phyloP scores from a whole-genome alignment of 2,329 filamentous ascomycete species.

The Fusarium sterilihyphosum region DNA sequence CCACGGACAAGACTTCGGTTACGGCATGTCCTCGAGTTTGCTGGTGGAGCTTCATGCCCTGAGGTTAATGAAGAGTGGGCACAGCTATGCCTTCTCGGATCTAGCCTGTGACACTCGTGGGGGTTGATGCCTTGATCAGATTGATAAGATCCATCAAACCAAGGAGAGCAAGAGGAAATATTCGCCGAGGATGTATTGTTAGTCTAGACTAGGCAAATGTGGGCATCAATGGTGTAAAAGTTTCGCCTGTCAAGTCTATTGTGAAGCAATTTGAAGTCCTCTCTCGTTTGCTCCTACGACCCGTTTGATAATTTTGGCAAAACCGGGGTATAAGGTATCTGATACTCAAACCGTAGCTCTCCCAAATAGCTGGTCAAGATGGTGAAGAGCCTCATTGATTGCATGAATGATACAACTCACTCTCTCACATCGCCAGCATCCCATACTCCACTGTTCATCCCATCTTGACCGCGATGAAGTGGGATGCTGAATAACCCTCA shows the following conservation, averaged over 20 bases:
- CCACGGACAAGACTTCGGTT: not conserved
- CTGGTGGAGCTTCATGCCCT: slow-evolving; percentile 28
- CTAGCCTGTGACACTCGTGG: not conserved
- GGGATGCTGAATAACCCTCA: slow-evolving; percentile 7
- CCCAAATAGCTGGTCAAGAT: accelerated
- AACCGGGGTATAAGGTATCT: not conserved
- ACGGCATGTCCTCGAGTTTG: not conserved
- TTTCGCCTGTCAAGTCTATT: not conserved
- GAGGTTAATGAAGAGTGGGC: slow-evolving; percentile 29
- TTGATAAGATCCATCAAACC: slow-evolving; percentile 34
- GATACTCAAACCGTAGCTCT: too few relatives aligned
- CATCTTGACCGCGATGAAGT: not conserved
- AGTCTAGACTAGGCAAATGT: not conserved
- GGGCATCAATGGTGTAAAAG: not conserved
- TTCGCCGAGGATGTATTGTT: not conserved
- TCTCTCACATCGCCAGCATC: not conserved
- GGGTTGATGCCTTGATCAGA: slow-evolving; percentile 10
- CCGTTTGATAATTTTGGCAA: not conserved
- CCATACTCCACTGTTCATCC: not conserved
- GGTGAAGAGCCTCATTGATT: not conserved
- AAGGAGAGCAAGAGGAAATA: not conserved
- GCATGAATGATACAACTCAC: not conserved
- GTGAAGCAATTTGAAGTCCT: not conserved
- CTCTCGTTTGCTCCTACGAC: not conserved
- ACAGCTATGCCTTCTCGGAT: not conserved